Percentiles rank a stretch among this genome's conserved stretches.
Evolutionary conservation across 306 rosid species (phyloP).

Genomic region (Gynostemma pentaphyllum): DNA sequence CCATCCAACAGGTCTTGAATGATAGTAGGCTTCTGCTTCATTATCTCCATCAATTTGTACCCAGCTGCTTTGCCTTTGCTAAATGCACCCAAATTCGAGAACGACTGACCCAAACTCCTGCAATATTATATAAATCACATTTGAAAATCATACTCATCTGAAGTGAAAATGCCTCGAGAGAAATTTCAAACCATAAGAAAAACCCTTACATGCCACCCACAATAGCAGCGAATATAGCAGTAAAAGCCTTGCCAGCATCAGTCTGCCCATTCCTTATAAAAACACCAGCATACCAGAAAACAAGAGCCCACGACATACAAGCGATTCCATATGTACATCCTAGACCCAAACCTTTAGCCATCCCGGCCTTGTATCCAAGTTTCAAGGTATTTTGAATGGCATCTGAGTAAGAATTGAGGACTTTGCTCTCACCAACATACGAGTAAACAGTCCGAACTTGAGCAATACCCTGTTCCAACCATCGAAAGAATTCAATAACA

Average conservation of each 20-base stretch:
- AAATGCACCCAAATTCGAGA: constrained; percentile 92
- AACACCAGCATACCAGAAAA: constrained; percentile 97
- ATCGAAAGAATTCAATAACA: too few species aligned
- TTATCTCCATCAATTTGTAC: constrained; percentile 88
- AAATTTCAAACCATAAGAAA: too few species aligned
- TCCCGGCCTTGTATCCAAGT: constrained; percentile 96
- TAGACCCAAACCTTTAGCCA: constrained; percentile 93
- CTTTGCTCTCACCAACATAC: constrained; percentile 92
- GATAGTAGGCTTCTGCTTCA: constrained; percentile 75
- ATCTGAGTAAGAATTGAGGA: constrained; percentile 88
- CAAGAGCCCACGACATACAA: constrained; percentile 99
- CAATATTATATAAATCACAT: not conserved
- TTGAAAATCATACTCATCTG: not conserved
- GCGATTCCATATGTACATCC: constrained; percentile 99
- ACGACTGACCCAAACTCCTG: constrained; percentile 99
- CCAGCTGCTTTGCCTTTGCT: constrained; percentile 98
- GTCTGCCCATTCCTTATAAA: constrained; percentile 88
- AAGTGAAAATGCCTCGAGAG: not conserved
- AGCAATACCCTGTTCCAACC: constrained; percentile 54
- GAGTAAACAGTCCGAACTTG: constrained; percentile 97
- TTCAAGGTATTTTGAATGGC: constrained; percentile 86
- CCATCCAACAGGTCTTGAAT: constrained; percentile 61
- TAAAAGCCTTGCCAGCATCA: constrained; percentile 96
- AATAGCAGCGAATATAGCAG: constrained; percentile 95
- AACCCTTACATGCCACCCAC: constrained; percentile 94